Base-by-base conservation (phyloP, 495 filamentous ascomycete genomes). In the Aspergillus sclerotiicarbonarius region DNA sequence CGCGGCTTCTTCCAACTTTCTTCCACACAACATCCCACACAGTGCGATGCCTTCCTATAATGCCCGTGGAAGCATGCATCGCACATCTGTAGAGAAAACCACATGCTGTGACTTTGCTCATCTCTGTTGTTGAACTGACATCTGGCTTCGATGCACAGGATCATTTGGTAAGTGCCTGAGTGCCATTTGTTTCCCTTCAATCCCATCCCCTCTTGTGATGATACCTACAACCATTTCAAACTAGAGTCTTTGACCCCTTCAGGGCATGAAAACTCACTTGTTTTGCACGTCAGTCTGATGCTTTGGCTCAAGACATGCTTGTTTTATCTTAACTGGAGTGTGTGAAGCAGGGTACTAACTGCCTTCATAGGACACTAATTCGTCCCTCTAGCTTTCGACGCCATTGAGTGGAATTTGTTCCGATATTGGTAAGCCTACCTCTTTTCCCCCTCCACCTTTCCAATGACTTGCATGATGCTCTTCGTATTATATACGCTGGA, bases 241-340 rank as follows among this genome's bases (percentile, higher is more conserved):
- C 93, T 98, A 98, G 93, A 98, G 93, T 98, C 93, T 98, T 97
- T 98, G 93, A 98, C 89, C 90, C 59, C 50, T 33, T 81, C 71
- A 67, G 80, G 80, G 88, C 88, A 84, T 91, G 96, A 94, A 93
- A 96, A 93, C 87, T 88, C 74, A 68, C 76, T 85, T 91, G 78
- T 85, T 91, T 90, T 87, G 87, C 88, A 98, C 93, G 93, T 98
- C 93, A 98, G 93, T 91, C 93, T 98, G 93, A 98, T 82, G 68
- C 70, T 54, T 62, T 57, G 30, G 64, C 60, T 59, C 62, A 54
- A 51, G 50, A 55, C 15, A 16, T 57, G 13, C 7, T 21, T 55
- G 7, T 37, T 16, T 53, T 21, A 46, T 33, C 29, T 31, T 25
- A 18, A 4, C 46, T 10, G 53, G 15, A 48, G 49, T 46, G 50